Evolutionary conservation across 2,329 filamentous ascomycete species (phyloP), one percentile per base, ranked within the genome.

Genomic region (Diplocarpon mali): DNA sequence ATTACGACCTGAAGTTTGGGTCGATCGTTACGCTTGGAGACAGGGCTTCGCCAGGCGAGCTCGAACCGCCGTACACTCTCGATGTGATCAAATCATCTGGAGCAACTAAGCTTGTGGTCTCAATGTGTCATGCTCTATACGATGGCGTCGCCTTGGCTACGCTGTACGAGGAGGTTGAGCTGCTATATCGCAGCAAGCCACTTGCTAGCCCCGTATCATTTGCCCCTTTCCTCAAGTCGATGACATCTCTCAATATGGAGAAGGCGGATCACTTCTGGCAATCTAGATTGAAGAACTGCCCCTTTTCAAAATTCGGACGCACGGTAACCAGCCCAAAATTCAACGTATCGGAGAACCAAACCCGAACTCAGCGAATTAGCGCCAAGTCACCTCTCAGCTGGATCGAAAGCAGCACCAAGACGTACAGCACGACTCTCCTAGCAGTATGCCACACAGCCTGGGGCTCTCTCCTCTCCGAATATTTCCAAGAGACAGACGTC

Each of bases 71-170:
- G 0, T 63, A 60, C 36, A 52, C 40, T 10, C 12, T 63, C 13
- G 35, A 51, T 8, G 5, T 60, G 13, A 13, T 49, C 5, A 15
- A 35, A 7, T 47, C 36, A 28, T 2, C 35, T 6, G 32, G 28
- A 7, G 17, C 34, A 7, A 46, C 32, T 7, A 52, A 50, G 13
- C 44, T 63, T 7, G 28, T 57, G 1, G 46, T 60, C 34, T 53
- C 57, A n/a, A 59, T 65, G 59, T 88, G 95, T 55, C 89, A 95
- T 64, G 85, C 86, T 2, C 67, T 95, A 0, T 94, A 95, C 55
- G 89, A 95, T 63, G 89, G 83, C 0, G 78, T 83, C 30, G 86
- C 87, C 0, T 82, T 95, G 57, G 67, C 71, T 1, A 69, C 71
- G 8, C 67, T 95, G 0, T 71, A 90, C 17, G 62, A 73, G 0